Evolutionary conservation across 2,329 filamentous ascomycete genomes (phyloP).

Genomic region (Colletotrichum cereale): DNA sequence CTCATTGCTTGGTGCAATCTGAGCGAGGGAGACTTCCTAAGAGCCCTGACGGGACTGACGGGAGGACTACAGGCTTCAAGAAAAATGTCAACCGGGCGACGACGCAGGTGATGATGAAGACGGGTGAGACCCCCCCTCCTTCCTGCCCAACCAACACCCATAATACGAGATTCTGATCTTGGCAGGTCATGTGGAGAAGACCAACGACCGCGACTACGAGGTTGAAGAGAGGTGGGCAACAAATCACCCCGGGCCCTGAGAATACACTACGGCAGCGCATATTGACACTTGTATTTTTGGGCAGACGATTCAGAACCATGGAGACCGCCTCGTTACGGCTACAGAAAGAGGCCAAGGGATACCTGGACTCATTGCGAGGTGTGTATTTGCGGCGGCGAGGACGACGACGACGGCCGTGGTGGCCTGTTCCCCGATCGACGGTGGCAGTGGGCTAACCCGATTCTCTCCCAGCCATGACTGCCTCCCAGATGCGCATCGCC

Average conservation of each 20-base stretch:
- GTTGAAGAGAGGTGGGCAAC: constrained; percentile 84
- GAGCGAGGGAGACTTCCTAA: background rate
- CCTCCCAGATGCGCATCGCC: constrained; percentile 98
- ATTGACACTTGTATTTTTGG: constrained; percentile 38
- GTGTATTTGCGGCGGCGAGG: constrained; percentile 27
- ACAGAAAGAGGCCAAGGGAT: constrained; percentile 98
- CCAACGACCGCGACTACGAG: constrained; percentile 98
- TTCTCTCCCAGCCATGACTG: constrained; percentile 84
- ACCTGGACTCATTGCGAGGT: constrained; percentile 95
- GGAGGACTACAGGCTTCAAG: constrained; percentile 61
- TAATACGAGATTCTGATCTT: constrained; percentile 23
- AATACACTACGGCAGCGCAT: constrained; percentile 2
- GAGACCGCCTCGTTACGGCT: constrained; percentile 91
- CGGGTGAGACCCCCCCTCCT: constrained; percentile 66
- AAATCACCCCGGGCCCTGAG: no score
- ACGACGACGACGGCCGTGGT: background rate
- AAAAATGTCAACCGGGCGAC: constrained; percentile 99
- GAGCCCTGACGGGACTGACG: constrained; percentile 17
- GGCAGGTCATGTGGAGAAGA: constrained; percentile 94
- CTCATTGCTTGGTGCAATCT: constrained; percentile 6
- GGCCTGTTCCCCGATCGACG: background rate
- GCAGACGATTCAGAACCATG: constrained; percentile 95
- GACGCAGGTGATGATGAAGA: constrained; percentile 99
- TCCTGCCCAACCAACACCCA: constrained; percentile 5
- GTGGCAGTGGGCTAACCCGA: constrained; percentile 35